A percentile compares a stretch with the other conserved stretches of the same genome.
phyloP scores from a whole-genome alignment of 768 basidiomycete genomes.

The Scleroderma citrinum region DNA sequence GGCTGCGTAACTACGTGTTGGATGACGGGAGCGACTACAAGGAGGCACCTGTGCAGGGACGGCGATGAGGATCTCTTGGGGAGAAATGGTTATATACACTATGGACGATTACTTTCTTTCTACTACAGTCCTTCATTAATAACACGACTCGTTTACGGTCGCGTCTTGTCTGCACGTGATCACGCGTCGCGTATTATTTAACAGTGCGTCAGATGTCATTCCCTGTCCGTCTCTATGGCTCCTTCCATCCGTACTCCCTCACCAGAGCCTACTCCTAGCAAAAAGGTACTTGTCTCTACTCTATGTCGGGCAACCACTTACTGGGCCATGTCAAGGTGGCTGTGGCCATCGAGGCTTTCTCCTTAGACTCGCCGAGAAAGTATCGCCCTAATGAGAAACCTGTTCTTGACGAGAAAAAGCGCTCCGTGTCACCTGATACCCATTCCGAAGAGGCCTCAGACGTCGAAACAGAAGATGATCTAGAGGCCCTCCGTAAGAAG shows the following conservation, averaged over 20 bases:
- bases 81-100: too few relatives aligned
- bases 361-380: constrained; percentile 38
- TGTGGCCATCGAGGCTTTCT: constrained; percentile 38
- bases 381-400: neutral
- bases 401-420: constrained; percentile 26
- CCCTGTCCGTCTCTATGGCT: too few relatives aligned
- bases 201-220: too few relatives aligned
- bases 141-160: too few relatives aligned
- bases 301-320: neutral
- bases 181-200: neutral
- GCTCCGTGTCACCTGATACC: constrained; percentile 26
- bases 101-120: too few relatives aligned
- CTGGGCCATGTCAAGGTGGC: constrained; percentile 24
- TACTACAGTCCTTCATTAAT: too few relatives aligned
- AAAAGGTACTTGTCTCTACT: neutral
- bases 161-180: neutral
- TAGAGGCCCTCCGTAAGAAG: constrained; percentile 37
- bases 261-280: neutral
- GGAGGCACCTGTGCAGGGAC: constrained; percentile 42
- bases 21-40: constrained; percentile 45
- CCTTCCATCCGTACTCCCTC: neutral
- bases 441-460: constrained; percentile 23
- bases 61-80: constrained; percentile 2
- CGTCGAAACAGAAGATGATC: constrained; percentile 17
- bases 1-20: constrained; percentile 48